Evolutionary conservation across 2,329 filamentous ascomycete species (phyloP).

Genomic region (Harringtonia aguacate): DNA sequence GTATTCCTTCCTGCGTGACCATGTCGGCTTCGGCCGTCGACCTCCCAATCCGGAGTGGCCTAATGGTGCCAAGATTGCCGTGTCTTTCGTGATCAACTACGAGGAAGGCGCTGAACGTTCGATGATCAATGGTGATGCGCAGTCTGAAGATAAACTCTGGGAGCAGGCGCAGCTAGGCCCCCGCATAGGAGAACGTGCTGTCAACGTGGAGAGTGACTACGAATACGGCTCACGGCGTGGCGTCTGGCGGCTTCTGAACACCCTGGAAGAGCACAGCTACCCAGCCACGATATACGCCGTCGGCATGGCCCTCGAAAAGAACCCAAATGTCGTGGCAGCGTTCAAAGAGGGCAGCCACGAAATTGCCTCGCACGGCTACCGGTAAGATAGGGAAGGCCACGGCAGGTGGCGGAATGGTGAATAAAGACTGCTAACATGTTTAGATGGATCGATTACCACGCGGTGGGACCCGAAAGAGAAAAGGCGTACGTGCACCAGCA

Average conservation of each 20-base stretch:
- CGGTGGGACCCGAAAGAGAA: constrained; percentile 7
- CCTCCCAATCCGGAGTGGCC: constrained; percentile 20
- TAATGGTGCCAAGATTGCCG: constrained; percentile 22
- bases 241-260: constrained; percentile 11
- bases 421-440: background rate
- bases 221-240: constrained; percentile 12
- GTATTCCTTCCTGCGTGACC: constrained; percentile 15
- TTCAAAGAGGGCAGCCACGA: constrained; percentile 11
- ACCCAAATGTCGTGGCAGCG: constrained; percentile 7
- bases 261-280: constrained; percentile 7
- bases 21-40: constrained; percentile 10
- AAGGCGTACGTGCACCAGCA: constrained; percentile 6
- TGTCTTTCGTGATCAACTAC: constrained; percentile 27
- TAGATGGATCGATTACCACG: constrained; percentile 7
- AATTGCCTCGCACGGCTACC: constrained; percentile 10
- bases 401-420: too few relatives aligned
- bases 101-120: constrained; percentile 21
- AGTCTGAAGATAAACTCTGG: constrained; percentile 11
- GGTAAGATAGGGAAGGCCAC: too few relatives aligned
- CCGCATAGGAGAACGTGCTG: constrained; percentile 7
- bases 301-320: constrained; percentile 9
- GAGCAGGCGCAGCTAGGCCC: constrained; percentile 6
- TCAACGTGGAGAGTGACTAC: constrained; percentile 12
- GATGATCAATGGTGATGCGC: constrained; percentile 20
- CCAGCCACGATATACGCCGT: constrained; percentile 8